Evolutionary conservation across 1,139 yeast species (phyloP), one percentile per base, ranked within the genome.

Genomic region (Entelexis paramagnoliae): DNA sequence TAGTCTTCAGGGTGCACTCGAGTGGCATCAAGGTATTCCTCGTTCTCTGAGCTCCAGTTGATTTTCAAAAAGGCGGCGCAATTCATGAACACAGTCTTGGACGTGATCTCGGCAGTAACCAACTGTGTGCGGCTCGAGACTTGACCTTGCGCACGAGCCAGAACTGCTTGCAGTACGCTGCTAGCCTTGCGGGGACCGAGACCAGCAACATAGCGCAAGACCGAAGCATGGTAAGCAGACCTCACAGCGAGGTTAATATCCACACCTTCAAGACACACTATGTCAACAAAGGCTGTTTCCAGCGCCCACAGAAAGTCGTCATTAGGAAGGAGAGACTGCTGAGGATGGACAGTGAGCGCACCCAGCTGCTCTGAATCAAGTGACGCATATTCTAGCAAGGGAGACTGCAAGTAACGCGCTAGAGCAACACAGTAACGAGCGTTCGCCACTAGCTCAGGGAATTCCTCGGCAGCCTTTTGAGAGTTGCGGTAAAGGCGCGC

Each of bases 1-100:
- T 91, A 91, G 68, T 91, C 98, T 68, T 93, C 97, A 4, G 98
- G 98, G 63, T 91, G 99, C 45, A 93, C 88, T 70, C 98, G 79
- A 0, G 98, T 91, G 35, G 94, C 89, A 68, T 91, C 99, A 58
- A 91, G 74, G 49, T 85, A 73, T 63, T 91, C 97, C 40, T 84
- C 78, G 60, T 68, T 81, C 60, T 74, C 83, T 10, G 33, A 22
- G 67, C 80, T 81, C 57, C 57, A 54, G 1, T 95, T 91, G 57
- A 91, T 83, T 62, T 80, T 80, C 65, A 91, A 71, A 71, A 91
- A 91, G 32, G 95, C 84, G 0, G 97, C 87, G 65, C 96, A 87
- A 66, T 91, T 91, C 70, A 88, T 78, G 68, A 91, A 93, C 40
- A 91, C 79, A 39, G 76, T 81, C 50, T 87, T 85, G 9, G 94